Evolutionary conservation across 1,284 basidiomycete genomes (phyloP), one percentile per base, ranked within the genome.

Genomic region (Volvariella volvacea): DNA sequence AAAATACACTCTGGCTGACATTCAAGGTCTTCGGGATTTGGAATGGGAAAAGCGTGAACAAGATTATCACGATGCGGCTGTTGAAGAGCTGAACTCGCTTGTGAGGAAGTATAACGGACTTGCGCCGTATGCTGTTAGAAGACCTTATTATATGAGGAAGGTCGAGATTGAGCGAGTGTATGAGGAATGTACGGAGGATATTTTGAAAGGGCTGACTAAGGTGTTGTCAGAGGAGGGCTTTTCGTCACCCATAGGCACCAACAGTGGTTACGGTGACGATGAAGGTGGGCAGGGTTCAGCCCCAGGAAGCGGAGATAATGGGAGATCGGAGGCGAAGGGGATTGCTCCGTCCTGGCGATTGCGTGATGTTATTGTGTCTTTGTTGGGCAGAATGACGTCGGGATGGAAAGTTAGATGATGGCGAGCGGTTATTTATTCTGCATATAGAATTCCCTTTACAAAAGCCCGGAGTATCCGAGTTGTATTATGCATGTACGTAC

Each of bases 31-130:
- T 47, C 76, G 81, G 2, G 91, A 95, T 59, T 51, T 59, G 1
- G 80, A 78, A 39, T 95, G 92, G 92, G 79, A 87, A 54, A 62
- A 62, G 8, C 73, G 78, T 39, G 89, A 95, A 57, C 56, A 61
- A 17, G 65, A 70, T 21, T 92, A 89, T 55, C 89, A 92, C 58
- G 73, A 81, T 28, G 68, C 74, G 2, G 83, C 81, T 15, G 55
- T 93, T 32, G 71, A 69, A 20, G 80, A 89, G 52, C 63, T 92
- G 22, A 92, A 93, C 62, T 68, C 76, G 8, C 65, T 85, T 4
- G 80, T 91, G 25, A 69, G 86, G 42, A 80, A 83, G 62, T 88
- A 90, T 64, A 92, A 93, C 56, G 80, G 77, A 8, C 62, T 86
- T 32, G 89, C 89, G 8, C 89, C 88, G 2, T 85, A 83, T 52